A percentile compares a stretch with the other conserved stretches of the same genome.
These are phyloP conservation scores for Mediolabrus comicus DNA, from an alignment of 108 stramenopile genomes.

Conservation along the genomic window DNA sequence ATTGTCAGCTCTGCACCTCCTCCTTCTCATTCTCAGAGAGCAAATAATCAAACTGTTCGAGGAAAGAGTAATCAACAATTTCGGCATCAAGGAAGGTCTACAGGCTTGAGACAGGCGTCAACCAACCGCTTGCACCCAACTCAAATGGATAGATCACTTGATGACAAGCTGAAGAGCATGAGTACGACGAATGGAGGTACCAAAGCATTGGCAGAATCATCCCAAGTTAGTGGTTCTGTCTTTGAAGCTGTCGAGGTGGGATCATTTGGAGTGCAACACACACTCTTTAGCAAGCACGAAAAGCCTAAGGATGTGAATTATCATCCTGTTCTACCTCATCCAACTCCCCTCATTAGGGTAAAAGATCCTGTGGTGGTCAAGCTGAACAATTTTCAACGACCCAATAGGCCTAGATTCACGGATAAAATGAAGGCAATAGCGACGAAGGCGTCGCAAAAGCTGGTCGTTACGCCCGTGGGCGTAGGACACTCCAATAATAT, in stretches of 20 bases:
- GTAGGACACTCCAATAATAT: no score
- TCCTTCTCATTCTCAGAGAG: not conserved
- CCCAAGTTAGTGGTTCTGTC: not conserved
- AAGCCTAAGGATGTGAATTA: not conserved
- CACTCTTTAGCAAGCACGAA: not conserved
- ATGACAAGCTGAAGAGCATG: not conserved
- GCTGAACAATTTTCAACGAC: not conserved
- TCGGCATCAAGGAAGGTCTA: not conserved
- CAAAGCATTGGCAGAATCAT: not conserved
- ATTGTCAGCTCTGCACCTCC: not conserved
- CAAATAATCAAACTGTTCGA: not conserved
- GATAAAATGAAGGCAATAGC: not conserved
- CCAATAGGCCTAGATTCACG: not conserved
- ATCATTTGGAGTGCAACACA: not conserved
- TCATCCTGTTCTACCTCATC: not conserved
- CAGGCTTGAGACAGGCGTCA: not conserved
- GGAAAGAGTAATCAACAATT: not conserved
- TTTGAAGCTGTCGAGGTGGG: not conserved
- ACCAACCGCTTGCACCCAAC: not conserved
- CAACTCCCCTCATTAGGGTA: not conserved
- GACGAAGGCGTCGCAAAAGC: not conserved
- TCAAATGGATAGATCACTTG: not conserved
- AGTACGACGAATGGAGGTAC: not conserved
- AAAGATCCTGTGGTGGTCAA: not conserved
- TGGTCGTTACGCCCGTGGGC: no score